These are phyloP conservation scores for Naematelia aurantialba DNA, from an alignment of 768 basidiomycete genomes.

Conservation along the genomic window DNA sequence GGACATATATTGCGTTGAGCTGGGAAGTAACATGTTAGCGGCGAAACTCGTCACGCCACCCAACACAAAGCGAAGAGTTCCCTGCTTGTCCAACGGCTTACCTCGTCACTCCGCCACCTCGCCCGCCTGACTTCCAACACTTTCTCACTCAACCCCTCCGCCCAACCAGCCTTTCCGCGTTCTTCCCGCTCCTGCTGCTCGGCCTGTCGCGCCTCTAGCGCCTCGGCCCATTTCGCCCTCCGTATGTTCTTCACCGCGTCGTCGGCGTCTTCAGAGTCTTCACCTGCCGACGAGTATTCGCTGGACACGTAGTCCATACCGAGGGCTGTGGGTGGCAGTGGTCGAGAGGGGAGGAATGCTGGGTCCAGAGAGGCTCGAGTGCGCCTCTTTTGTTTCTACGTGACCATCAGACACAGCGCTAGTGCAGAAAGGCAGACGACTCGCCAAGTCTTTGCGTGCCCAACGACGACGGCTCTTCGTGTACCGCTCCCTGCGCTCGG, in stretches of 20 bases:
- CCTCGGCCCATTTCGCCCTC: conserved; percentile 14
- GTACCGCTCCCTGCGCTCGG: conserved; percentile 31
- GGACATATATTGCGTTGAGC: conserved; percentile 35
- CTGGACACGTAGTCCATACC: conserved; percentile 49
- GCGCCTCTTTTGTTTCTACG: conserved; percentile 47
- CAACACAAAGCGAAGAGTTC: neutral
- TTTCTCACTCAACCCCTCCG: conserved; percentile 33
- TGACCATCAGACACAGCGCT: neutral
- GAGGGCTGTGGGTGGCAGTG: conserved; percentile 24
- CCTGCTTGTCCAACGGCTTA: conserved; percentile 16
- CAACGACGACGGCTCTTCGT: conserved; percentile 44
- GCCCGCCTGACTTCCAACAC: conserved; percentile 48
- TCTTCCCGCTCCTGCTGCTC: neutral
- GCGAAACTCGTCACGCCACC: neutral
- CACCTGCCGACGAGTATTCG: conserved; percentile 46
- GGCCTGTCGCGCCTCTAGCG: neutral
- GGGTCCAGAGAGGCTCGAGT: conserved; percentile 30
- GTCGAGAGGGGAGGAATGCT: conserved; percentile 3
- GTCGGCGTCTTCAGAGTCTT: conserved; percentile 18
- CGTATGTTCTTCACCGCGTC: neutral
- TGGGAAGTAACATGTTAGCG: conserved; percentile 2
- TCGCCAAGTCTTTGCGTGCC: conserved; percentile 46
- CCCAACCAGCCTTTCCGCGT: conserved; percentile 29
- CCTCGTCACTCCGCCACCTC: conserved; percentile 40
- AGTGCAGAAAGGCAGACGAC: neutral